Evolutionary conservation across 495 filamentous ascomycete species (phyloP), one percentile per base, ranked within the genome.

Genomic region (Hyaloscypha finlandica): DNA sequence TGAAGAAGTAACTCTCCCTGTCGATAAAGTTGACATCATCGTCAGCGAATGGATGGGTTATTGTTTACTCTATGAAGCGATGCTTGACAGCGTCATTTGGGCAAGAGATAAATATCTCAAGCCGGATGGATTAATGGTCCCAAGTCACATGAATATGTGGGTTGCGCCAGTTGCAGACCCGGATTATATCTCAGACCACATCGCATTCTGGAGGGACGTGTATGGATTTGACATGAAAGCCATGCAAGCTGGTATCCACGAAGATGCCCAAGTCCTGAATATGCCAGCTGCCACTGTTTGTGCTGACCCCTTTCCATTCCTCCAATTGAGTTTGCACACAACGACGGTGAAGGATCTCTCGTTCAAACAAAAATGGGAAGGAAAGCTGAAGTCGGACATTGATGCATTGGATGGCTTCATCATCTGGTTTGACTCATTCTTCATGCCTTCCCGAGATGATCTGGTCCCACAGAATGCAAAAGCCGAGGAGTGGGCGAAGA

Each of bases 1-100:
- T 87, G 95, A 99, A 80, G 96, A 99, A 71, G 93, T 97, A 39
- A 71, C 81, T 29, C 88, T 99, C 30, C 95, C 96, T 29, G 94
- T 94, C 70, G 81, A 85, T 35, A 87, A 96, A 74, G 96, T 99
- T 71, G 95, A 99, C 77, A 94, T 99, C 74, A 99, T 99, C 80
- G 92, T 99, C 68, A 96, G 92, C 35, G 95, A 99, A 81, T 99
- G 95, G 95, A 99, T 99, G 95, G 95, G 95, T 55, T 99, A 99
- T 82, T 96, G 95, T 81, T 86, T 99, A 55, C 86, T 98, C 52
- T 99, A 97, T 81, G 95, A 99, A 84, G 92, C 90, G 81, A 99
- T 99, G 95, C 81, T 99, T 66, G 94, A 97, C 67, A 96, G 92
- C 45, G 96, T 99, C 16, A 87, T 99, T 51, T 96, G 91, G 76